Base-by-base conservation (phyloP, 305 asterid genomes). In the Stenogyne calaminthoides region DNA sequence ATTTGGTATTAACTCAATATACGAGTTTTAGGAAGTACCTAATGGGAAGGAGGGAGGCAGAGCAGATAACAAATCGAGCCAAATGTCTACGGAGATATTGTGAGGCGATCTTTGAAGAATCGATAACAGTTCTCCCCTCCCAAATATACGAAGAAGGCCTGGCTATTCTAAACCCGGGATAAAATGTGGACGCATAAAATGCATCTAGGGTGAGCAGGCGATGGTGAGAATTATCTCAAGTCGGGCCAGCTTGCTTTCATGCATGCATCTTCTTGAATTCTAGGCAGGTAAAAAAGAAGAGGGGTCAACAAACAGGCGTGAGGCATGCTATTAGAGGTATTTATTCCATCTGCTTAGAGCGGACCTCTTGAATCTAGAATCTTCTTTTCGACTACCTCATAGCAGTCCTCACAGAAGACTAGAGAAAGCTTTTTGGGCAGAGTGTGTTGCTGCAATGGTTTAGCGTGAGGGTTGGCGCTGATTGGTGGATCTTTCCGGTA, bases 1-100 rank as follows among this genome's bases (percentile, higher is more conserved):
- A 25, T 25, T 25, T 25, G 29, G 29, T 25, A 25, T 25, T 25
- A 25, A 25, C 29, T 25, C 29, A 25, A 25, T 25, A 25, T 2
- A 25, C 2, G 29, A 32, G 36, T 32, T 4, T 3, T 32, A 32
- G 52, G 20, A 20, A 14, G 6, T 84, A 88, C 93, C 90, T 84
- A n/a, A 91, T n/a, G 93, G 91, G 66, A 88, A n/a, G n/a, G n/a
- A n/a, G n/a, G n/a, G 84, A 22, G 93, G 93, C 14, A 88, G 84
- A 29, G 89, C 81, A 2, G 89, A 84, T 72, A 88, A 71, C 0
- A 86, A 2, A 47, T 88, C 89, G 16, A 86, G 66, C 85, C 85
- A 84, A 88, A 60, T 83, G 87, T 36, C 47, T 83, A 3, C 73
- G 70, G 9, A 86, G 78, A 77, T 88, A 88, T 67, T 82, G 81